Base-by-base conservation (phyloP, 805 yeast species). In the Kodamaea laetipori region DNA sequence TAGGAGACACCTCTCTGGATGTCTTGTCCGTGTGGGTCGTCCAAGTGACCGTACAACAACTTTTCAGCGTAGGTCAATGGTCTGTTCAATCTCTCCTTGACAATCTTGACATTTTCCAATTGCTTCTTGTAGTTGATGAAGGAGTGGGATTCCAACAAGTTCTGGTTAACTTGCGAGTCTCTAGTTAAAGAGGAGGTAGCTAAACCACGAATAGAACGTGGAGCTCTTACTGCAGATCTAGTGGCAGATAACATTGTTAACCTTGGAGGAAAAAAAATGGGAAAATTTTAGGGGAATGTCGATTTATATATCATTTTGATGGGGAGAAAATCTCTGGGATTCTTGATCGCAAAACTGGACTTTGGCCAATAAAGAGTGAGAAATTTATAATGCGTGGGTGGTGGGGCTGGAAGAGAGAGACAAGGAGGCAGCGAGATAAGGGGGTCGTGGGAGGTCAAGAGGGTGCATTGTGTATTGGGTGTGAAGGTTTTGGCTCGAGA, bases 1-100 rank as follows among this genome's bases (percentile, higher is more conserved):
- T 92, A 92, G 39, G 94, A 84, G 45, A 81, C 79, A 64, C 98
- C 97, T 67, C 98, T 84, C 60, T 77, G 76, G 56, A 86, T 81
- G 52, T 85, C 83, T 71, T 89, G 89, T 55, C 80, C 90, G 57
- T 86, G 90, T 50, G 97, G 97, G 61, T 92, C 81, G 62, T 86
- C 96, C 67, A 92, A 79, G 74, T 92, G 98, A 53, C 96, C 92
- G 73, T 92, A 94, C 54, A 92, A 77, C 55, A 92, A 81, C 77
- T 92, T 92, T 76, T 92, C 98, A 51, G 97, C 97, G 62, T 88
- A 83, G 42, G 98, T 92, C 60, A 92, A 78, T 31, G 97, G 98
- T 67, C 95, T 83, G 60, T 79, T 77, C 55, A 88, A 77, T 71
- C 95, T 81, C 60, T 80, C 74, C 71, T 82, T 82, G 58, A 88